Conservation (phyloP, 1,284 basidiomycete species). For the Puccinia horiana region DNA sequence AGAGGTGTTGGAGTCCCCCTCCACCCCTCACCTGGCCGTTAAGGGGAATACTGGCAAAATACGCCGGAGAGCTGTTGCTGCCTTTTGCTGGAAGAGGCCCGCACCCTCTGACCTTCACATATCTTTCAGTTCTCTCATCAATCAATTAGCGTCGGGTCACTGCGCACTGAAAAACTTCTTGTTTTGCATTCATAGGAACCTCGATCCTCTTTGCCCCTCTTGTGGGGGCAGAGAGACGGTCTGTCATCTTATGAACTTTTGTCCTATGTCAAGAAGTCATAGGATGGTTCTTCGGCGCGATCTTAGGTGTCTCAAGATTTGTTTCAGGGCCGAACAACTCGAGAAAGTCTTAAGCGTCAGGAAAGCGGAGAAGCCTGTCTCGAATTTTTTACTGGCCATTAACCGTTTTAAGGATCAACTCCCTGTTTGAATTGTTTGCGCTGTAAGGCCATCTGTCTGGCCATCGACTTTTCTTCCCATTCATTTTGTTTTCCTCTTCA, state of each 20-base stretch:
- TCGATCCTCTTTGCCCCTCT: neutral
- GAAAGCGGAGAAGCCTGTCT: no score
- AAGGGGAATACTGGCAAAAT: neutral
- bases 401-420: no score
- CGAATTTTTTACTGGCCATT: no score
- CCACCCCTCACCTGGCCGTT: neutral
- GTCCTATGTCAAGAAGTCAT: neutral
- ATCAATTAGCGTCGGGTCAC: neutral
- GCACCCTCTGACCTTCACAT: neutral
- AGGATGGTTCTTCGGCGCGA: neutral
- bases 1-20: neutral
- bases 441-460: no score
- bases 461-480: no score
- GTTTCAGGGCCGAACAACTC: neutral
- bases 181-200: neutral
- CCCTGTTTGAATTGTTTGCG: no score
- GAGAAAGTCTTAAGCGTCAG: no score
- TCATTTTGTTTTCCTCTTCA: no score
- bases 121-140: neutral
- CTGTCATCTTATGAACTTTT: slow-evolving; percentile 9
- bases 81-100: neutral
- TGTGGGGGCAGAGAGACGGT: slow-evolving; percentile 21
- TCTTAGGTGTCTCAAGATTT: neutral
- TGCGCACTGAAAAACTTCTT: neutral
- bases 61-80: neutral